Base-by-base conservation (phyloP, 257 asterid genomes). In the Euphrasia confusa region DNA sequence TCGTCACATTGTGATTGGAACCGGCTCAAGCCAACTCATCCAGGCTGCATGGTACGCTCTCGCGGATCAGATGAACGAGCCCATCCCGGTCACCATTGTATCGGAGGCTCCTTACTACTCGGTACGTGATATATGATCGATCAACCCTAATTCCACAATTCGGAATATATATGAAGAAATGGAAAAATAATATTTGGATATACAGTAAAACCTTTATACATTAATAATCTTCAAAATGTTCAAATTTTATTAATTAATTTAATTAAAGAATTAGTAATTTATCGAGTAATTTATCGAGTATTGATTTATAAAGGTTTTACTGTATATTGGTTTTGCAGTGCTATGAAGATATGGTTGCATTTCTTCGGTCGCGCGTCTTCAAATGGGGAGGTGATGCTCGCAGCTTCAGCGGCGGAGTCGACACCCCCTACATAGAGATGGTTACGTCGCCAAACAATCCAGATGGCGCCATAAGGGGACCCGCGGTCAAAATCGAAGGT, bases 391-490 rank as follows among this genome's bases (percentile, higher is more conserved):
- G 98, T 1, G 95, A 88, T 68, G 98, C 98, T 0, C 15, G 55
- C 4, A 28, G n/a, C 8, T 88, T 68, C 17, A 70, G 74, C 5
- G 70, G 74, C 5, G 65, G 70, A 39, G 24, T 21, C 24, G 82
- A 81, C 2, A 83, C 60, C 32, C 65, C 95, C 0, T 85, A 81
- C 60, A 72, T 88, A 0, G 96, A 90, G 75, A 8, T 90, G 37
- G 84, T 91, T 5, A 88, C 98, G 0, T 79, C 94, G 1, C 96
- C 98, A 2, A 91, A 81, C 14, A 92, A 92, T 67, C 95, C 97
- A 0, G 83, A 74, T 35, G 95, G 95, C 0, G 58, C 28, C 5
- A 70, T 61, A 1, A 59, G 90, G 56, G 72, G 68, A 18, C 62
- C 88, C 1, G 82, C 79, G 2, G 83, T 88, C 12, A 80, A 83